Conservation (phyloP, 192 early-diverging fungal genomes). For the Coemansia sp. region DNA sequence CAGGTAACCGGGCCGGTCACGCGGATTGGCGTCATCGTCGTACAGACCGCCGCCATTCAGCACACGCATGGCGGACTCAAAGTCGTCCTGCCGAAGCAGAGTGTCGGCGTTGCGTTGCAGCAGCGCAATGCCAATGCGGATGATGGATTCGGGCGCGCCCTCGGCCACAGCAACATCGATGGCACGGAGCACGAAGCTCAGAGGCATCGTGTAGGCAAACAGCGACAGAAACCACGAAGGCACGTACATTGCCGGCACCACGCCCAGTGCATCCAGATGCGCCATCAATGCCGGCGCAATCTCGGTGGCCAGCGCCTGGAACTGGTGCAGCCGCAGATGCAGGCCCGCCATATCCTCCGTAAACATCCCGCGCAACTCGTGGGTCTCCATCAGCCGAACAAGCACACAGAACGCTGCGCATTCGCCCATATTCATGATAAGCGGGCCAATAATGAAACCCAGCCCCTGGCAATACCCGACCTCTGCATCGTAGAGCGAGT, state of each 20-base stretch:
- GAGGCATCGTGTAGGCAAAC: conserved; percentile 95
- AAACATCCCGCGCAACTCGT: conserved; percentile 89
- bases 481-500: conserved; percentile 89
- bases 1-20: conserved; percentile 56
- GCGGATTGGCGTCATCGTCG: conserved; percentile 63
- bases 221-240: conserved; percentile 97
- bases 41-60: conserved; percentile 82
- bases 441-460: conserved; percentile 89
- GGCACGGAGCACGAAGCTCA: conserved; percentile 85
- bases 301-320: conserved; percentile 74
- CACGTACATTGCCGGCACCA: conserved; percentile 87
- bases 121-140: conserved; percentile 85
- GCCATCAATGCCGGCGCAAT: conserved; percentile 70
- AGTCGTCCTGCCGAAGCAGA: conserved; percentile 71
- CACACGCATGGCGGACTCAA: conserved; percentile 81
- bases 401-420: conserved; percentile 92
- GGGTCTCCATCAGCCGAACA: conserved; percentile 93
- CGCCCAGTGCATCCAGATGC: conserved; percentile 75
- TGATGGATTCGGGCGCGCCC: conserved; percentile 86
- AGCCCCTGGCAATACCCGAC: conserved; percentile 99
- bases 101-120: conserved; percentile 75
- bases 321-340: conserved; percentile 87
- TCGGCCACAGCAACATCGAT: conserved; percentile 92
- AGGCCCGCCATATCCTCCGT: conserved; percentile 93
- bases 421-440: conserved; percentile 94